Evolutionary conservation across 2,329 filamentous ascomycete species (phyloP), one percentile per base, ranked within the genome.

Genomic region (Colletotrichum sp.): DNA sequence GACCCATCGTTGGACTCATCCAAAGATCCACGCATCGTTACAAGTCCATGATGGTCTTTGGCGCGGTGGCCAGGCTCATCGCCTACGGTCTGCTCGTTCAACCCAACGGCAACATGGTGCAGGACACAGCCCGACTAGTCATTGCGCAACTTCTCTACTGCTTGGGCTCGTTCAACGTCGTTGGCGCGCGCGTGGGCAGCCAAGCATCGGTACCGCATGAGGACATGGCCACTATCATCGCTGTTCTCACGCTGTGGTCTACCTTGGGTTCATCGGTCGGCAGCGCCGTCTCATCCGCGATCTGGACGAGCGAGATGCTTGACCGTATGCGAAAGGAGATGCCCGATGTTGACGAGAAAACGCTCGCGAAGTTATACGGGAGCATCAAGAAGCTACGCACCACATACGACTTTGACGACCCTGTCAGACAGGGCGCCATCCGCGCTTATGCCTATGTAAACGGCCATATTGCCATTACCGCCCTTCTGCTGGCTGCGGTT

Each of bases 141-240:
- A 71, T 80, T 8, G 79, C 80, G 6, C 83, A 85, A 72, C 76
- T 86, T 21, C 75, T 86, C 36, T 80, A 81, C 69, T 83, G 84
- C 29, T 78, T 83, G 3, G 80, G 80, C n/a, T 80, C 83, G 0
- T 79, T 84, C 76, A 82, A 81, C 63, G 81, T 85, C 5, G 81
- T 86, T 24, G 84, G 84, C 38, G 82, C 79, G 8, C 82, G 84
- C 13, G 84, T 86, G 0, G 85, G 82, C 8, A 79, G 76, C 5
- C 83, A 86, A 70, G 83, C 83, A 13, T 85, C 84, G 0, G 84
- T 86, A 0, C 83, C 84, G 1, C 85, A 86, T 74, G 80, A 85
- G 67, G 84, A 86, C 55, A 73, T 86, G 63, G 83, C 85, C 4
- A 78, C 80, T 1, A 75, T 83, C 57, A 86, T 86, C 66, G 79